Base-by-base conservation (phyloP, 2,329 filamentous ascomycete species). In the Helminthosporium solani region DNA sequence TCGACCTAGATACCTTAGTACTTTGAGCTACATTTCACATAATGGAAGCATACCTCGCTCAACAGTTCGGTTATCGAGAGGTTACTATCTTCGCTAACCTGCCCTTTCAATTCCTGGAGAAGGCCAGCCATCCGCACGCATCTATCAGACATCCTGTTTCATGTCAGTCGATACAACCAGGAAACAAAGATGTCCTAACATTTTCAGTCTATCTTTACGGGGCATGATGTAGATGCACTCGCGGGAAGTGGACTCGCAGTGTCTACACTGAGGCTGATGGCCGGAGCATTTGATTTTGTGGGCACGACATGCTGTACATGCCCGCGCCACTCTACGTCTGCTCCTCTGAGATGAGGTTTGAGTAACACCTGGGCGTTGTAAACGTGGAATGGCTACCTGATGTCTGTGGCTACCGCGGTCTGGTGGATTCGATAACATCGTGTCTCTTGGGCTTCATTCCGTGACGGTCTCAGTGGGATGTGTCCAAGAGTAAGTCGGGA, bases 251-350 rank as follows among this genome's bases (percentile, higher is more conserved):
- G 59, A 54, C 37, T 60, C 57, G 53, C 71, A 73, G 33, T 71
- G 68, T 35, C 64, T 63, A 49, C 70, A 73, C 5, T 49, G 41
- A 19, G 70, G 70, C 30, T 53, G 60, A 36, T 66, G 58, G 19
- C 71, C 71, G 33, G 67, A 66, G 50, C 70, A 73, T 47, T 70
- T 73, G 54, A 71, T 68, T 54, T 73, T 73, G 39, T 70, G 63
- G 43, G 56, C 54, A 27, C 70, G 68, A 54, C 70, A 73, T 34
- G 63, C 61, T 16, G 60, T 64, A 46, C 63, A 66, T 40, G 63
- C 63, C 28, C 63, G 56, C 30, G 57, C 43, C 12, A 66, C 63
- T 42, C 61, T 49, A 21, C 56, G 54, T 33, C 56, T 53, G 19
- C 65, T 61, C 35, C 56, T 62, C 19, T 40, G 39, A n/a, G 47